Evolutionary conservation across 345 rosid genomes (phyloP).

Genomic region (Capsella bursapastoris): DNA sequence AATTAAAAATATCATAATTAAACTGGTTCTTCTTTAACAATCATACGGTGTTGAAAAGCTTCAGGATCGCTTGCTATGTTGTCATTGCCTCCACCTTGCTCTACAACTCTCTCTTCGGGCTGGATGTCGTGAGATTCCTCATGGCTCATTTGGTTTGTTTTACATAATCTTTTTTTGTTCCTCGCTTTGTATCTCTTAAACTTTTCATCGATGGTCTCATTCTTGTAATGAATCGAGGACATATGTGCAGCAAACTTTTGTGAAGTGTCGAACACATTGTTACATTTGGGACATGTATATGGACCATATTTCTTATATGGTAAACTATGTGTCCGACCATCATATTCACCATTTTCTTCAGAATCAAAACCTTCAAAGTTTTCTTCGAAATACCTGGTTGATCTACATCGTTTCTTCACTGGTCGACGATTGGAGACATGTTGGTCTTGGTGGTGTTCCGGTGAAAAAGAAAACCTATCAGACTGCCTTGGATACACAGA

Average conservation of each 20-base stretch:
- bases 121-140: not conserved
- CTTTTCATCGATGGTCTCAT: slow-evolving; percentile 22
- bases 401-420: slow-evolving; percentile 16
- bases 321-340: slow-evolving; percentile 43
- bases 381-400: slow-evolving; percentile 5
- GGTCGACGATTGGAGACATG: not conserved
- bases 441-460: slow-evolving; percentile 21
- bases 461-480: slow-evolving; percentile 6
- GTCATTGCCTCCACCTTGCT: not conserved
- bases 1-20: slow-evolving; percentile 7
- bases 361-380: not conserved
- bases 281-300: slow-evolving; percentile 43
- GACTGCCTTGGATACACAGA: not conserved
- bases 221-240: slow-evolving; percentile 34
- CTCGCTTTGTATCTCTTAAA: slow-evolving; percentile 21
- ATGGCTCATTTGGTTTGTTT: not conserved
- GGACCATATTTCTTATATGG: slow-evolving; percentile 39
- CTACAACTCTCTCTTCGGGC: slow-evolving; percentile 16
- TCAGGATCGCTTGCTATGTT: slow-evolving; percentile 18
- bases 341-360: slow-evolving; percentile 26
- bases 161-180: slow-evolving; percentile 5
- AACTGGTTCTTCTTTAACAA: slow-evolving; percentile 32
- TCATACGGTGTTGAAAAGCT: not conserved
- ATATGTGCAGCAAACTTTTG: slow-evolving; percentile 44
- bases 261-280: slow-evolving; percentile 22